Conservation (phyloP, 139 green algal species). For the Ettlia oleoabundans region DNA sequence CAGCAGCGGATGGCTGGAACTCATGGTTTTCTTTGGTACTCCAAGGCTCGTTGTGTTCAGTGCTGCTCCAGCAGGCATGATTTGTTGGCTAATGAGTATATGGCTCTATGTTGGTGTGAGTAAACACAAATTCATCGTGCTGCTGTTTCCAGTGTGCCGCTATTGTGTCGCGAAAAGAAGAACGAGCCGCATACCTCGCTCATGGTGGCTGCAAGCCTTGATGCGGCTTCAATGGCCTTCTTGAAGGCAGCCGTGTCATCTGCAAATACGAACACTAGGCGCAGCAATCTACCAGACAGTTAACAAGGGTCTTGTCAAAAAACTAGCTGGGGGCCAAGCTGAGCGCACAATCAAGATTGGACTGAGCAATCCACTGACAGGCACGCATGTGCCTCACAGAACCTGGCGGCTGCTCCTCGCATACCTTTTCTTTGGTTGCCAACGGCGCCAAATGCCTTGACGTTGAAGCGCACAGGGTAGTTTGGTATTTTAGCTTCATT, state of each 20-base stretch:
- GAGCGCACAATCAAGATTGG: not conserved
- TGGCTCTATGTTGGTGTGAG: not conserved
- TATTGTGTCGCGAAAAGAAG: not conserved
- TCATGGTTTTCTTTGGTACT: too few species aligned
- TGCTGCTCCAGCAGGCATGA: not conserved
- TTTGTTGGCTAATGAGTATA: not conserved
- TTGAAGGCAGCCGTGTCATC: not conserved
- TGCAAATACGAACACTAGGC: too few species aligned
- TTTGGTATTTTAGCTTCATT: not conserved
- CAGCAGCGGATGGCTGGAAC: too few species aligned
- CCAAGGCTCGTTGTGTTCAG: not conserved
- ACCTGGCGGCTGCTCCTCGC: not conserved
- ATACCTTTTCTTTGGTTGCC: not conserved
- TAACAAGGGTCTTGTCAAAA: too few species aligned
- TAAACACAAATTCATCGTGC: not conserved
- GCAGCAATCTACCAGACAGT: too few species aligned
- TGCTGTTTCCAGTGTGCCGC: not conserved
- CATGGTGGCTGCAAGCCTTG: not conserved
- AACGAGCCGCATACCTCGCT: too few species aligned
- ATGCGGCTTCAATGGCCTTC: not conserved
- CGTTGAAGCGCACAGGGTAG: not conserved
- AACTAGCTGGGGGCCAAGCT: too few species aligned
- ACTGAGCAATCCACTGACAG: not conserved
- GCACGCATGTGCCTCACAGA: not conserved
- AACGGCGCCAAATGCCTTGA: conserved; percentile 1